Conservation (phyloP, 2,329 filamentous ascomycete genomes). For the Aspergillus tubingensis region DNA sequence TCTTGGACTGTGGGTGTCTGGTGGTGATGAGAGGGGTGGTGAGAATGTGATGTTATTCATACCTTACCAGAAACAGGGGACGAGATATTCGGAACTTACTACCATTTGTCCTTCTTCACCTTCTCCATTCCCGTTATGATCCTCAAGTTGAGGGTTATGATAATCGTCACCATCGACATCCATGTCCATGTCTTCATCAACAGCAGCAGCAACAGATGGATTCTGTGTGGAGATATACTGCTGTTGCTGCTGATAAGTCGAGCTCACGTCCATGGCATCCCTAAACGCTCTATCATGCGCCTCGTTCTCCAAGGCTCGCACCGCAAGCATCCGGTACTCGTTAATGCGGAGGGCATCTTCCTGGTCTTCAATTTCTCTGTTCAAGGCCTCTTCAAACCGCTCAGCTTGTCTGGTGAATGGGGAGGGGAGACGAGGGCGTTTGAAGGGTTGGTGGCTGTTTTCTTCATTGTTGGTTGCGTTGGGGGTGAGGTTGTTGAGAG, state of each 20-base stretch:
- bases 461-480: not conserved
- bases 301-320: not conserved
- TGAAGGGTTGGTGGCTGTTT: not conserved
- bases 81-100: not conserved
- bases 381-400: not conserved
- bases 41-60: too few relatives aligned
- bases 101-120: not conserved
- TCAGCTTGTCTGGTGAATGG: not conserved
- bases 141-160: not conserved
- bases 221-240: not conserved
- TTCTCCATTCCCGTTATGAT: not conserved
- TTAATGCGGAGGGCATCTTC: not conserved
- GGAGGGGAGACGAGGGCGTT: not conserved
- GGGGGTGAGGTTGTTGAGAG: not conserved
- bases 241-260: not conserved
- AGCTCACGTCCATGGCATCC: not conserved
- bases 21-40: too few relatives aligned
- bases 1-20: not conserved
- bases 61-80: not conserved
- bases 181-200: not conserved
- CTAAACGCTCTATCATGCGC: not conserved
- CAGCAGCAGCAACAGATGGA: too few relatives aligned
- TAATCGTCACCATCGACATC: not conserved
- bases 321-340: not conserved
- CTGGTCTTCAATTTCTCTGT: not conserved